Evolutionary conservation across 2,329 filamentous ascomycete genomes (phyloP).

Genomic region (Alternaria atra): DNA sequence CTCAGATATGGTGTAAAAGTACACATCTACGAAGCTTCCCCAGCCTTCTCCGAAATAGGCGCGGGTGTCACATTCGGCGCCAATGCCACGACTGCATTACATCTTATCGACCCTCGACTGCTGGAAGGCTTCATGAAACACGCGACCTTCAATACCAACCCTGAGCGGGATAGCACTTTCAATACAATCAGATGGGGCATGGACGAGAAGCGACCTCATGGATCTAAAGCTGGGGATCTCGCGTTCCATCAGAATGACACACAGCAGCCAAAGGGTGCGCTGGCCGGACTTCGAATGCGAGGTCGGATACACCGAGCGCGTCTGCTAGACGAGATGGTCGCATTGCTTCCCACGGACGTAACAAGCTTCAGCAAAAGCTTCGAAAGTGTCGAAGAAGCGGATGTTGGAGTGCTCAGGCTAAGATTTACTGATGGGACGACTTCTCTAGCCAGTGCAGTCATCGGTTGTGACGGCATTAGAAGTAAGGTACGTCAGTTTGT

Average conservation of each 20-base stretch:
- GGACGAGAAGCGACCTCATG: constrained; percentile 18
- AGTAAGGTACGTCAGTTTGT: constrained; percentile 63
- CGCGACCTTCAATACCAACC: constrained; percentile 34
- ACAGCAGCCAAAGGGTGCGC: constrained; percentile 10
- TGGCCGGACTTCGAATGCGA: constrained; percentile 20
- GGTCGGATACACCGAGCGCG: constrained; percentile 37
- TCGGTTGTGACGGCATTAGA: constrained; percentile 72
- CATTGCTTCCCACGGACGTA: constrained; percentile 26
- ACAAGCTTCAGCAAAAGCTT: constrained; percentile 34
- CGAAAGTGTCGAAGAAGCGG: constrained; percentile 20
- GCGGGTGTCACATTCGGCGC: constrained; percentile 41
- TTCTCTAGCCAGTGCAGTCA: constrained; percentile 56
- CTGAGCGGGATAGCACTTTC: constrained; percentile 24
- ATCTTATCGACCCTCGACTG: constrained; percentile 31
- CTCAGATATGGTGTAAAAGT: constrained; percentile 32
- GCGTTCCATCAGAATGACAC: constrained; percentile 24
- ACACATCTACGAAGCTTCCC: constrained; percentile 41
- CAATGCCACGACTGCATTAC: constrained; percentile 36
- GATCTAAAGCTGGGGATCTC: constrained; percentile 29
- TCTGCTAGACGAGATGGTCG: constrained; percentile 33
- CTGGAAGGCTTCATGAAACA: constrained; percentile 37
- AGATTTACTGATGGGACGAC: constrained; percentile 56
- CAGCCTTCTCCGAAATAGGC: constrained; percentile 37
- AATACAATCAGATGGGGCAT: constrained; percentile 27
- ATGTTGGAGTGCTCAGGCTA: constrained; percentile 28